Conservation (phyloP, 345 rosid species). For the Populus alba region DNA sequence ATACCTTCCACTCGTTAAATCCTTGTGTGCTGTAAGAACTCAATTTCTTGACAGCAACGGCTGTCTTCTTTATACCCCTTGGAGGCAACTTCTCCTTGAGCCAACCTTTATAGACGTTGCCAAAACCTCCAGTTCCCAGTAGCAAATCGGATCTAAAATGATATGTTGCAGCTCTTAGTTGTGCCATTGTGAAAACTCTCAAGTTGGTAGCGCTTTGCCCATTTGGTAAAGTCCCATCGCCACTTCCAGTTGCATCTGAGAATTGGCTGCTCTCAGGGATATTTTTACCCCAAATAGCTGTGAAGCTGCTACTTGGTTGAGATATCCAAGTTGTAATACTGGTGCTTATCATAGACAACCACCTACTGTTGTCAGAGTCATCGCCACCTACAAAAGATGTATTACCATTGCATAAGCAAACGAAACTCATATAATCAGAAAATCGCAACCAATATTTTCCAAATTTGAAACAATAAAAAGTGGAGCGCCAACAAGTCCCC, state of each 20-base stretch:
- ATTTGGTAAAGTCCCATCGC: constrained; percentile 2
- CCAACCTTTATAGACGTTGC: constrained; percentile 13
- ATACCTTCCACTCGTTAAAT: constrained; percentile 13
- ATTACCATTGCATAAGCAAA: background rate
- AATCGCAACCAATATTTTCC: background rate
- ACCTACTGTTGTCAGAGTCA: background rate
- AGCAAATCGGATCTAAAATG: constrained; percentile 10
- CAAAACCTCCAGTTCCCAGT: constrained; percentile 24
- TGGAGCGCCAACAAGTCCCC: background rate
- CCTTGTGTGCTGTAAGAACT: constrained; percentile 19
- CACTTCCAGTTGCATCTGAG: background rate
- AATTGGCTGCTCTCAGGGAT: constrained; percentile 1
- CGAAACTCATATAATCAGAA: background rate
- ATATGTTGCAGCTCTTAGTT: constrained; percentile 16
- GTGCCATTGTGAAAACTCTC: constrained; percentile 16
- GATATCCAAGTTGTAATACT: constrained; percentile 7
- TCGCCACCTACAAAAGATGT: background rate
- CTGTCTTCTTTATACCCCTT: background rate
- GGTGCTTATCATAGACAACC: constrained; percentile 5
- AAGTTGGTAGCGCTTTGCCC: background rate
- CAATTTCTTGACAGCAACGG: constrained; percentile 17
- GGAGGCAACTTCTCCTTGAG: constrained; percentile 15
- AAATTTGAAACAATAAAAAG: too few species aligned
- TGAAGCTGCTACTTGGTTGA: constrained; percentile 14
- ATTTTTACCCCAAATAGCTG: constrained; percentile 5